These are phyloP conservation scores for Ascochyta viciae-villosae DNA, from an alignment of 2,329 filamentous ascomycete genomes.

Conservation along the genomic window DNA sequence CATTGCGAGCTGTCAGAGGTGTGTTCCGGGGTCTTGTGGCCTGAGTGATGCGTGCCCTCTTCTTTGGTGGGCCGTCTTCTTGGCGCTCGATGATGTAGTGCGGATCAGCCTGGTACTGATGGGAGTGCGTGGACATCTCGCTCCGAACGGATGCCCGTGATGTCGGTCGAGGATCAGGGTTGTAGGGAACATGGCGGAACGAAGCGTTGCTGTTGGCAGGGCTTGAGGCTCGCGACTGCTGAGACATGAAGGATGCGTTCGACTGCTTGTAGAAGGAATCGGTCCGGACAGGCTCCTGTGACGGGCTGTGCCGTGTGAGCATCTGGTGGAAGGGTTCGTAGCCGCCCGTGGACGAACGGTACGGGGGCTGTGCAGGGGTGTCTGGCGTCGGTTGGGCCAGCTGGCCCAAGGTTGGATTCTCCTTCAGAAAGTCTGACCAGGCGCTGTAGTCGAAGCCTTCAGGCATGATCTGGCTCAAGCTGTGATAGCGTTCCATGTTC, in stretches of 20 bases:
- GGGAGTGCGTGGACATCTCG: conserved; percentile 30
- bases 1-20: conserved; percentile 74
- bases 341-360: conserved; percentile 35
- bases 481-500: conserved; percentile 67
- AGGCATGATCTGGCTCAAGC: conserved; percentile 64
- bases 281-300: conserved; percentile 32
- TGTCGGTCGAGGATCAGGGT: conserved; percentile 46
- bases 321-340: conserved; percentile 49
- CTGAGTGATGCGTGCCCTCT: conserved; percentile 79
- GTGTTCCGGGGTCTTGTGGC: conserved; percentile 74
- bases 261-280: conserved; percentile 40
- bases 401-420: conserved; percentile 62
- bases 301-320: conserved; percentile 42
- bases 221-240: conserved; percentile 53
- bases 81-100: conserved; percentile 38
- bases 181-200: conserved; percentile 41
- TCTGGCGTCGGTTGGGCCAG: conserved; percentile 37
- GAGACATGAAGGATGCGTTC: conserved; percentile 34
- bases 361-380: conserved; percentile 23
- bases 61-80: conserved; percentile 68
- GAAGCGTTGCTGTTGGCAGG: conserved; percentile 54
- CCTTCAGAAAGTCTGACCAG: conserved; percentile 79
- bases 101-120: conserved; percentile 29
- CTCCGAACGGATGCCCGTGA: conserved; percentile 50
- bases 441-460: conserved; percentile 73